phyloP scores from a whole-genome alignment of 345 rosid genomes.

The Balakata baccata region DNA sequence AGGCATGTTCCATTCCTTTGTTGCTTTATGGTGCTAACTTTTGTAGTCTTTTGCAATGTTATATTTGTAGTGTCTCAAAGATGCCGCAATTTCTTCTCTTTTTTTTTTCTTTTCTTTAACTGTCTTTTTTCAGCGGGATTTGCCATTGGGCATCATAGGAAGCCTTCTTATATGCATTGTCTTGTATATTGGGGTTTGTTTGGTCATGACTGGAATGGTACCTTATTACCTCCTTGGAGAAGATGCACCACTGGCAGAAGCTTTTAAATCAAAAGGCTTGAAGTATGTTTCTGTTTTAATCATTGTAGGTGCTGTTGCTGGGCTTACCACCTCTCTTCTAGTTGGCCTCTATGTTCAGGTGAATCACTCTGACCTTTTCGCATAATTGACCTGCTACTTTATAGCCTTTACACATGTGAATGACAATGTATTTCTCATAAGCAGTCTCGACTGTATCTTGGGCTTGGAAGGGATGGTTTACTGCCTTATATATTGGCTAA shows the following conservation, averaged over 20 bases:
- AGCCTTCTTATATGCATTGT: constrained; percentile 76
- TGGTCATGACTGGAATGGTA: constrained; percentile 96
- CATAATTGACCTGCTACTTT: constrained; percentile 11
- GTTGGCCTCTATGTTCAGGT: constrained; percentile 99
- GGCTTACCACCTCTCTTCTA: constrained; percentile 87
- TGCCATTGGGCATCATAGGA: constrained; percentile 85
- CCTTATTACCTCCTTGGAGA: constrained; percentile 71
- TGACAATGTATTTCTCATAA: constrained; percentile 29
- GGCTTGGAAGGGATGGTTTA: constrained; percentile 93
- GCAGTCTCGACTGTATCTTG: constrained; percentile 92
- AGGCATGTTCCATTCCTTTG: constrained; percentile 41
- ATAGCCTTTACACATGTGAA: constrained; percentile 8
- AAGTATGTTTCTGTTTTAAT: constrained; percentile 72
- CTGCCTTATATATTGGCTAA: constrained; percentile 82
- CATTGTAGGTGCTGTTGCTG: constrained; percentile 93
- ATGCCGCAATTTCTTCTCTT: constrained; percentile 7
- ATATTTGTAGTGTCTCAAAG: neutral
- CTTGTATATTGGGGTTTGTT: constrained; percentile 76
- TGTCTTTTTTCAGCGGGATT: constrained; percentile 62
- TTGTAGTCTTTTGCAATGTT: neutral
- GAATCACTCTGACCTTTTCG: constrained; percentile 16
- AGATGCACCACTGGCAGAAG: constrained; percentile 88
- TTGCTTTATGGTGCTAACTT: constrained; percentile 10
- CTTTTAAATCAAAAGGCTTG: constrained; percentile 81
- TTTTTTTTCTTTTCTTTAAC: neutral